Base-by-base conservation (phyloP, 106 monocot genomes). In the Chionographis japonica region DNA sequence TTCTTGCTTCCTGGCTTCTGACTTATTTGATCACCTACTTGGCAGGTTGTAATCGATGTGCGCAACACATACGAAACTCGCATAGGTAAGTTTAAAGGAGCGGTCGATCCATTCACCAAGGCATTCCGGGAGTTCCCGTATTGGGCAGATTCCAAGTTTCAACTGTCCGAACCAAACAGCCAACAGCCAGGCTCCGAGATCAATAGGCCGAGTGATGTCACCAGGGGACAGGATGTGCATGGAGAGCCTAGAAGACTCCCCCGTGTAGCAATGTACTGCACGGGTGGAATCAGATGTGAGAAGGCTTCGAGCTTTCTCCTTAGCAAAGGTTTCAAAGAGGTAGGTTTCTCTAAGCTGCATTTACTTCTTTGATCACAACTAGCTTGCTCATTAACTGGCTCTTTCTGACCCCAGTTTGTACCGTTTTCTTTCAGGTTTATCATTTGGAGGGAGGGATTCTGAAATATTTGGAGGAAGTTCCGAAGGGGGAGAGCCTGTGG, bases 271-370 rank as follows among this genome's bases (percentile, higher is more conserved):
- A 95, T 95, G 95, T 95, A 95, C 73, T 95, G 95, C 68, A 92
- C 95, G 2, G 92, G 95, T 58, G 92, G 95, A 68, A 92, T 95
- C 61, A 77, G 95, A 78, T 95, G 95, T 49, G 95, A 95, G 77
- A 95, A 95, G 77, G 95, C 95, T 60, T 95, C 95, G 12, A 95
- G 95, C 53, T 91, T 95, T 88, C 83, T 95, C 60, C 81, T 95
- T 38, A 73, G 86, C 55, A 86, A 89, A 84, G 95, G 95, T 54
- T 95, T 95, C 65, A 67, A 84, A 82, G 95, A 95, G 95, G 95
- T 91, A 78, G 4, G 12, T 13, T 58, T 0, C 51, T 8, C 35
- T 49, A 2, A 20, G 36, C 15, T 39, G 54, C 8, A 8, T 2
- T n/a, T 17, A 19, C 14, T 16, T 9, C 40, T 69, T 42, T 58